Conservation (phyloP, 208 protist species). For the Herpetomonas samuelpessoai region DNA sequence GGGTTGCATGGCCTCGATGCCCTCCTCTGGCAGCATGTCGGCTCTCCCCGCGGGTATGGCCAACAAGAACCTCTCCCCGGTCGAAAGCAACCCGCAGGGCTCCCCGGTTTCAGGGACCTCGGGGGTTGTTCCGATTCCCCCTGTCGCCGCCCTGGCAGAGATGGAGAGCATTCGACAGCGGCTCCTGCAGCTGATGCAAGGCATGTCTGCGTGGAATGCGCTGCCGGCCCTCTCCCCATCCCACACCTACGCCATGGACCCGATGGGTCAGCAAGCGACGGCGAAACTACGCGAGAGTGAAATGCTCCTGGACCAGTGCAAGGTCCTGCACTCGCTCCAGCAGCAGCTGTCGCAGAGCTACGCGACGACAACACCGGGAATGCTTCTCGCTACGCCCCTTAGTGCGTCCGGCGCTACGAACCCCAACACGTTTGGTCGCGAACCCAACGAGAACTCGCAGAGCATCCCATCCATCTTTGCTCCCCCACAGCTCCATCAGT, state of each 20-base stretch:
- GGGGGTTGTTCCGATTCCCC: background rate
- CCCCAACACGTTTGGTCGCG: too few relatives aligned
- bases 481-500: background rate
- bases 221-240: background rate
- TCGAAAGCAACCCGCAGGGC: too few relatives aligned
- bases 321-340: background rate
- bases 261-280: background rate
- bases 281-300: background rate
- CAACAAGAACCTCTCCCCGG: too few relatives aligned
- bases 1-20: too few relatives aligned
- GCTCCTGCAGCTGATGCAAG: background rate
- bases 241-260: background rate
- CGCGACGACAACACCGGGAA: too few relatives aligned
- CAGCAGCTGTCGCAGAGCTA: too few relatives aligned
- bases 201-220: conserved; percentile 2
- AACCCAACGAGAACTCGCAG: background rate
- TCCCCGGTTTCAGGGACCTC: too few relatives aligned
- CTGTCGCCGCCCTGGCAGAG: background rate
- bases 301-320: background rate
- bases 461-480: conserved; percentile 4
- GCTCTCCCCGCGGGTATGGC: too few relatives aligned
- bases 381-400: too few relatives aligned
- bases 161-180: conserved; percentile 4
- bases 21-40: too few relatives aligned
- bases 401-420: too few relatives aligned